Base-by-base conservation (phyloP, 441 rosid species). In the Pelargonium myrrhifolium region DNA sequence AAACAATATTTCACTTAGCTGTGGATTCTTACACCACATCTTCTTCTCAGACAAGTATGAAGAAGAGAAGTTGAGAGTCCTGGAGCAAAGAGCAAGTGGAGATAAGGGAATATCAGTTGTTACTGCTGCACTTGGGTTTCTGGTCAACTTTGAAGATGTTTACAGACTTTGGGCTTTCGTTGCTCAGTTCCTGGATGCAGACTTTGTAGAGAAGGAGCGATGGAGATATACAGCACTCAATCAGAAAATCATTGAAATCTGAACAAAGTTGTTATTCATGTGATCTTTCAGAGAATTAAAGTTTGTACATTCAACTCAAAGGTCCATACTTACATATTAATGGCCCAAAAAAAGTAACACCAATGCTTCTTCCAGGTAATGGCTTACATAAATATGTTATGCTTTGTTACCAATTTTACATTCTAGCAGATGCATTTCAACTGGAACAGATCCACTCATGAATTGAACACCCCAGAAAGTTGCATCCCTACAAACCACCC, bases 171-270 rank as follows among this genome's bases (percentile, higher is more conserved):
- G 97, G 96, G 73, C 79, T 11, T 93, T 93, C 62, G 74, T 93
- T 77, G 90, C 93, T 61, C 88, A 75, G 81, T 93, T 93, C 77
- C 80, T 87, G 75, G 98, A 93, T 74, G 89, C 97, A 20, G 94
- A 90, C 65, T 90, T 90, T 76, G 90, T 89, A 69, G 97, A 90
- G 80, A 87, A 87, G 73, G 96, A 88, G 67, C 73, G 84, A 70
- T 89, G 86, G 88, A 84, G 99, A 73, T 86, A 84, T 72, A 77
- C 79, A 26, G 88, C 95, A 72, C 83, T 91, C 60, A 88, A 93
- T 74, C 88, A 86, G 76, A 83, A 86, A 64, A 83, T 79, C 1
- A 28, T 86, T 43, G 94, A 88, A 75, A 83, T 86, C 40, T 87
- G 81, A 70, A 45, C 14, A 43, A 43, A 10, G 2, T 43, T 10